Evolutionary conservation across 192 early-diverging fungal genomes (phyloP).

Genomic region (Coemansia sp.): DNA sequence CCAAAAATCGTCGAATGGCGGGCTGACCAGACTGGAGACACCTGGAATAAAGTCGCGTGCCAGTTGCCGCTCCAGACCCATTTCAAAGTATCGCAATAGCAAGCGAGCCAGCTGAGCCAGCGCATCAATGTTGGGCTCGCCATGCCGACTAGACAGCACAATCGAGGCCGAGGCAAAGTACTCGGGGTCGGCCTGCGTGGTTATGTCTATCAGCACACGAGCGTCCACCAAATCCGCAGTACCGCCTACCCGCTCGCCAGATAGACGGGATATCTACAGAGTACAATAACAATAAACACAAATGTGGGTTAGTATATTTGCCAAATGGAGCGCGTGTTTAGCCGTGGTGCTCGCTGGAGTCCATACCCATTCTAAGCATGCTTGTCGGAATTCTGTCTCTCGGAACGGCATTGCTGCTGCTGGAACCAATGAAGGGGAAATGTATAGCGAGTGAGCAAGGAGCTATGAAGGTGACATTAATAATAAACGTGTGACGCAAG

Average conservation of each 20-base stretch:
- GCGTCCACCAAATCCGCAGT: conserved; percentile 35
- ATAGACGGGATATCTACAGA: conserved; percentile 25
- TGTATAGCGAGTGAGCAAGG: not conserved
- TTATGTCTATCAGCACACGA: conserved; percentile 29
- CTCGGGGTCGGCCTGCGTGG: conserved; percentile 39
- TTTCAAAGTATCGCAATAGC: conserved; percentile 34
- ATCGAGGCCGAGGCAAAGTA: conserved; percentile 44
- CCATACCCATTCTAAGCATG: conserved; percentile 32
- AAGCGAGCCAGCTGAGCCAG: conserved; percentile 43
- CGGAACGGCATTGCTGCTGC: conserved; percentile 18
- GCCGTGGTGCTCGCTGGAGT: too few species aligned
- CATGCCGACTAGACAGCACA: conserved; percentile 18
- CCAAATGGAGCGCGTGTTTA: too few species aligned
- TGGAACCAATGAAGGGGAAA: not conserved
- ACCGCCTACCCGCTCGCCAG: conserved; percentile 8
- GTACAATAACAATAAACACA: too few species aligned
- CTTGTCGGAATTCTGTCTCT: conserved; percentile 25
- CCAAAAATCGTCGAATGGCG: conserved; percentile 46
- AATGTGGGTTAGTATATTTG: too few species aligned
- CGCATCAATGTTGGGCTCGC: conserved; percentile 38
- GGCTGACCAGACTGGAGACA: conserved; percentile 15
- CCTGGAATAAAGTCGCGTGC: conserved; percentile 28
- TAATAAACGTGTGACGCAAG: not conserved
- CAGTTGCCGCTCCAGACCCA: conserved; percentile 18
- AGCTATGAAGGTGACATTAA: not conserved